Evolutionary conservation across 2,329 filamentous ascomycete genomes (phyloP), one percentile per base, ranked within the genome.

Genomic region (Fusarium siculi): DNA sequence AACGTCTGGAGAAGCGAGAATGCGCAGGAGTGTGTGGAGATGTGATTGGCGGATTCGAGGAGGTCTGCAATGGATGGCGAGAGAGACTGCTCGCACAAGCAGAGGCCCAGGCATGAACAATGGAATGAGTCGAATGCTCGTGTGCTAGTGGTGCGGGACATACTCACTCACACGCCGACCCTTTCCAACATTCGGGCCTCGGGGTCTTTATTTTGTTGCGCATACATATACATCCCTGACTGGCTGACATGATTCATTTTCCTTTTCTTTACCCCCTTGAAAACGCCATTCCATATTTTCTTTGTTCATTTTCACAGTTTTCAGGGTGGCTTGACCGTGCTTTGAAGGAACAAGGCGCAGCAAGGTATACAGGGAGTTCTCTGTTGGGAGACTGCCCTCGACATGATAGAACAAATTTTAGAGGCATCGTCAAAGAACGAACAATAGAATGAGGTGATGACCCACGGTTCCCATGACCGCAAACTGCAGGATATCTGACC

Each of bases 21-120:
- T 97, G 95, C 70, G 94, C 93, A 12, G 88, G 87, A 28, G 93
- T 96, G 19, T 98, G 96, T 81, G 88, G 91, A 9, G 94, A 97
- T 68, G 95, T 99, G 2, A 92, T 98, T 39, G 92, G 92, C 50
- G 96, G 96, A 0, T 98, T 99, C 78, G 96, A 98, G 81, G 92
- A 95, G 79, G 91, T 96, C 2, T 98, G 95, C 83, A 92, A 95
- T 64, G 89, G 90, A 63, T 96, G 95, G 93, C 90, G 95, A 79
- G 90, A 91, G 78, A 89, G 93, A 74, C 83, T 97, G 53, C 87
- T 95, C 68, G 91, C 88, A 19, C 88, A 91, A 78, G 88, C 87
- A n/a, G 88, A 88, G 73, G 81, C 86, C 32, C 83, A 84, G 68
- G 84, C 82, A 39, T 84, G 42, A 69, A 43, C 36, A 46, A 53